Evolutionary conservation across 352 stramenopile species (phyloP).

Genomic region (Phytopythium boreale): DNA sequence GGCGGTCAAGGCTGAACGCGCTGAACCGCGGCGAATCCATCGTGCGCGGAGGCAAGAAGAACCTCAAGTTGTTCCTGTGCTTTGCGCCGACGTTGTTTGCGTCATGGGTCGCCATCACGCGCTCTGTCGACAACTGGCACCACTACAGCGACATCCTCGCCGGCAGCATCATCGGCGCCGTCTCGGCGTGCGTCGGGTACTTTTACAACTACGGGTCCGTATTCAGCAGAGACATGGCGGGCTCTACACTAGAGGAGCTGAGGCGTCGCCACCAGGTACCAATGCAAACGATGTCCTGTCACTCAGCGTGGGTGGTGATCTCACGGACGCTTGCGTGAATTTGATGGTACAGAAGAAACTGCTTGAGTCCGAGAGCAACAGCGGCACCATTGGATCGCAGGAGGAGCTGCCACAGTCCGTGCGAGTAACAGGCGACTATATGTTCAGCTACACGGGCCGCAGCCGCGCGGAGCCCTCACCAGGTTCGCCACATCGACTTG

Average conservation of each 20-base stretch:
- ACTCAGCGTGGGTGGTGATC: background rate
- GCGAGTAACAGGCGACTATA: background rate
- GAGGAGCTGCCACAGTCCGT: background rate
- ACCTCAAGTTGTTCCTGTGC: slow-evolving; percentile 72
- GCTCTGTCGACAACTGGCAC: slow-evolving; percentile 86
- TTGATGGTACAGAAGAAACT: background rate
- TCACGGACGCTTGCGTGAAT: background rate
- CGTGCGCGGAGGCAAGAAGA: slow-evolving; percentile 54
- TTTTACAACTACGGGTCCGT: slow-evolving; percentile 70
- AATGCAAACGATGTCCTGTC: background rate
- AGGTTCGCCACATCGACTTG: background rate
- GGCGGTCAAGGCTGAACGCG: slow-evolving; percentile 60
- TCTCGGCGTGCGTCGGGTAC: slow-evolving; percentile 51
- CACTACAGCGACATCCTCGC: slow-evolving; percentile 73
- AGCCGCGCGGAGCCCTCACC: background rate
- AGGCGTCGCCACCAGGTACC: slow-evolving; percentile 39
- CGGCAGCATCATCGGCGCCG: slow-evolving; percentile 61
- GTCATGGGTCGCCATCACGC: slow-evolving; percentile 72
- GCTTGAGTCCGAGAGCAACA: background rate
- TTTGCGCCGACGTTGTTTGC: slow-evolving; percentile 68
- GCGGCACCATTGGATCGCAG: background rate
- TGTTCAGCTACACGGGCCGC: background rate
- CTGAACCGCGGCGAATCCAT: slow-evolving; percentile 54
- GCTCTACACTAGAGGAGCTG: slow-evolving; percentile 46
- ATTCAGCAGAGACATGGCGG: slow-evolving; percentile 55